phyloP scores from a whole-genome alignment of 2,329 filamentous ascomycete genomes.

The Catunica adiposa region DNA sequence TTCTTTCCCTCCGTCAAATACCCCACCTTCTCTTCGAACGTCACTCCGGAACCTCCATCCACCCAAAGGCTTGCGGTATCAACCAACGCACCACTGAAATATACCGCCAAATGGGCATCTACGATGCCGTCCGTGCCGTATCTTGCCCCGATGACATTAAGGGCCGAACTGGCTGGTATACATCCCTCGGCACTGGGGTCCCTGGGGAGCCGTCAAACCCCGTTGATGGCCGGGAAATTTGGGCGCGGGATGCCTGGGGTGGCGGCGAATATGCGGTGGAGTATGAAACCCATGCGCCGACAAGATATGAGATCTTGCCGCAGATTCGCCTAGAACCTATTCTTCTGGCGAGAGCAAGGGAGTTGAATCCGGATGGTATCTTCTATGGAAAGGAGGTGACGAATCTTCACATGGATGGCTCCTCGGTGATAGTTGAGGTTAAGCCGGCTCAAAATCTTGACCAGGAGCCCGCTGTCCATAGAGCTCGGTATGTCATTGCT shows the following conservation, averaged over 20 bases:
- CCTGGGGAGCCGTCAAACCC: neutral
- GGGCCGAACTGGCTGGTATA: constrained; percentile 11
- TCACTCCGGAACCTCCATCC: constrained; percentile 7
- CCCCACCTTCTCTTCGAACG: constrained; percentile 9
- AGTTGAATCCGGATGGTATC: constrained; percentile 6
- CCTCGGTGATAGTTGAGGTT: neutral
- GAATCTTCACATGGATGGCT: neutral
- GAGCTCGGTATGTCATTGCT: constrained; percentile 3
- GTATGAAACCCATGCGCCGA: constrained; percentile 4
- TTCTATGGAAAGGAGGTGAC: constrained; percentile 10
- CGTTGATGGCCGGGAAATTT: constrained; percentile 4
- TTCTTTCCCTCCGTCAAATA: constrained; percentile 7
- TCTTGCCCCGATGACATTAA: constrained; percentile 7
- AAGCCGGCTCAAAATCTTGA: neutral
- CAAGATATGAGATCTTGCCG: constrained; percentile 9
- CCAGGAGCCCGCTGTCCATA: neutral
- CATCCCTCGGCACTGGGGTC: neutral
- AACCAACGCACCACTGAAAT: constrained; percentile 10
- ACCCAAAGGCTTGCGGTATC: constrained; percentile 8
- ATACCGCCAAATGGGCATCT: constrained; percentile 8
- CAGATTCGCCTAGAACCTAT: constrained; percentile 10
- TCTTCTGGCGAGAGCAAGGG: constrained; percentile 3
- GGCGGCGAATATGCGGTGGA: constrained; percentile 6
- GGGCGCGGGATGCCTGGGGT: constrained; percentile 6
- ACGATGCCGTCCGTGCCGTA: constrained; percentile 2